Evolutionary conservation across 1,284 basidiomycete species (phyloP), one percentile per base, ranked within the genome.

Genomic region (Amylostereum chailletii): DNA sequence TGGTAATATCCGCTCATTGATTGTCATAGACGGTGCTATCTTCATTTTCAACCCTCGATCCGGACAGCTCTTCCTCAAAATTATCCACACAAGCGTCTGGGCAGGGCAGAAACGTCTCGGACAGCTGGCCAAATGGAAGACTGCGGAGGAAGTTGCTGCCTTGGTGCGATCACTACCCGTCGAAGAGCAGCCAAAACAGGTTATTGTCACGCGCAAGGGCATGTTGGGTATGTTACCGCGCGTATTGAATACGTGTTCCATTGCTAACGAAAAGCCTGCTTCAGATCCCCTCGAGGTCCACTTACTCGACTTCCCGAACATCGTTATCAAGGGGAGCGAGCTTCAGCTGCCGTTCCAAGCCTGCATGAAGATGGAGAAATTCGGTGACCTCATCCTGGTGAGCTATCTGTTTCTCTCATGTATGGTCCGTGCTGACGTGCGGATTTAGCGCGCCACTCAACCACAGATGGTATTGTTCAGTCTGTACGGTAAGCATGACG

Each of bases 301-400:
- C 67, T 80, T 98, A 68, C 85, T 94, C 56, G 96, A 98, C 72
- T 99, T 99, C 86, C 96, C 96, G 48, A 99, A 99, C 71, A 97
- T 99, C 61, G 94, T 98, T 67, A 99, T 99, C 77, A 98, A 99
- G 74, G 96, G 96, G 49, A 94, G 90, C 57, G 96, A 99, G 69
- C 74, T 99, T 44, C 96, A 99, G 65, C 71, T 99, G 53, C 96
- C 96, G 1, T 99, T 99, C 92, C 95, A 99, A 72, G 94, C 95
- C 11, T 95, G 93, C 59, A 94, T 99, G 86, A 98, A 99, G 79
- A 94, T 99, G 82, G 96, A 99, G 77, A 97, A 98, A 71, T 98
- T 99, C 58, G 96, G 96, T 71, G 96, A 99, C 66, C 73, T 99
- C 53, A 97, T 97, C 58, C 67, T 97, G 64, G 85, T 85, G 62